Percentiles rank a stretch among this genome's conserved stretches.
Evolutionary conservation across 495 filamentous ascomycete species (phyloP).

Genomic region (Hypoxylon perforatum): DNA sequence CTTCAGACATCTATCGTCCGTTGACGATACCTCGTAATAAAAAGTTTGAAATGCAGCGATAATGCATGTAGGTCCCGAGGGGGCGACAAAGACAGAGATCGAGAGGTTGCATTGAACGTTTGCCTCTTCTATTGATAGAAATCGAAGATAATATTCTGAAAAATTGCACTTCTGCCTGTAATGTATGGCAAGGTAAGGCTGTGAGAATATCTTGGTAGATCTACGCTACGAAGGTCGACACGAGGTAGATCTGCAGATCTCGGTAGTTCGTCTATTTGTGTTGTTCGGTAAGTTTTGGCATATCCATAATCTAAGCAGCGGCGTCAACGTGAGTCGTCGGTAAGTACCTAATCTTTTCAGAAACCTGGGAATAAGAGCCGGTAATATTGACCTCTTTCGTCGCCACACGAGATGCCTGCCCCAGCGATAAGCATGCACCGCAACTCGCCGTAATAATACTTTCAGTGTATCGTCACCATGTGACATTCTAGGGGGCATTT

Average conservation of each 20-base stretch:
- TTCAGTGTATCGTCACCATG: conserved; percentile 30
- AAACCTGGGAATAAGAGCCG: conserved; percentile 16
- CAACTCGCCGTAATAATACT: conserved; percentile 10
- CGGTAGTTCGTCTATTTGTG: conserved; percentile 13
- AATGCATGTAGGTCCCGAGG: conserved; percentile 7
- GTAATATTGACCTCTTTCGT: conserved; percentile 1
- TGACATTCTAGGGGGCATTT: conserved; percentile 6
- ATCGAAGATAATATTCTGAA: conserved; percentile 10
- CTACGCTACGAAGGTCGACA: conserved; percentile 26
- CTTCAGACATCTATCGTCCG: conserved; percentile 25
- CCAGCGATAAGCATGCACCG: conserved; percentile 6
- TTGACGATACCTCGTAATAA: conserved; percentile 24
- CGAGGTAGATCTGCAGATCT: conserved; percentile 42
- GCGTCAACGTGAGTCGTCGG: conserved; percentile 5
- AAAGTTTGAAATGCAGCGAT: background rate
- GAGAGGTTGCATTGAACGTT: background rate
- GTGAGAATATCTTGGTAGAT: conserved; percentile 28
- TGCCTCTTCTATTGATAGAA: background rate
- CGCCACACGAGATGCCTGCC: conserved; percentile 6
- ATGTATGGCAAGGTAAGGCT: conserved; percentile 11
- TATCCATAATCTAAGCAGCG: background rate
- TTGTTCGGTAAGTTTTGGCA: background rate
- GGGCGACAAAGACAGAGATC: background rate
- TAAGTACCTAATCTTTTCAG: conserved; percentile 1
- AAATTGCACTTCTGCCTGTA: conserved; percentile 10